A percentile compares a stretch with the other conserved stretches of the same genome.
Evolutionary conservation across 2,329 filamentous ascomycete genomes (phyloP).

Genomic region (Alternaria hordeiaustralica): DNA sequence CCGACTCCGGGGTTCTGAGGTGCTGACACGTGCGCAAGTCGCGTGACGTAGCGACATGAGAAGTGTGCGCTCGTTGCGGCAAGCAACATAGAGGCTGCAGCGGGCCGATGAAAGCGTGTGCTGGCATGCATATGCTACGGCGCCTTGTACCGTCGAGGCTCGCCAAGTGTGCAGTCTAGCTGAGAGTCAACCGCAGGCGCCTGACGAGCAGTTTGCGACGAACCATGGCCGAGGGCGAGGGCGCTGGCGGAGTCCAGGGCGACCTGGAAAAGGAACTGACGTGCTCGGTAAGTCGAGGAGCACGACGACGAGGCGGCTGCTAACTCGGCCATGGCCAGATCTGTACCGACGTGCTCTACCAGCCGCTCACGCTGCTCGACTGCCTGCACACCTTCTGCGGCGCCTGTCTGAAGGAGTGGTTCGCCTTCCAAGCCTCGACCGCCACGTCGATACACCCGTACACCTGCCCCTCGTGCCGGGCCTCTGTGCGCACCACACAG

Average conservation of each 20-base stretch:
- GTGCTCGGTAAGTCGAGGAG: slow-evolving; percentile 76
- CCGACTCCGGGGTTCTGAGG: not conserved
- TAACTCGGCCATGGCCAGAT: slow-evolving; percentile 66
- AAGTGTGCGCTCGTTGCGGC: not conserved
- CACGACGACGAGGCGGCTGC: slow-evolving; percentile 24
- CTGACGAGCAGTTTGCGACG: slow-evolving; percentile 8
- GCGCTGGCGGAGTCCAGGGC: slow-evolving; percentile 54
- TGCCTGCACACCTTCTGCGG: slow-evolving; percentile 97
- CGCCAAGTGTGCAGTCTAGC: slow-evolving; percentile 22
- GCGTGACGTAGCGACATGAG: slow-evolving; percentile 18
- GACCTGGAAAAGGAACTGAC: slow-evolving; percentile 93
- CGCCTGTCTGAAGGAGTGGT: slow-evolving; percentile 96
- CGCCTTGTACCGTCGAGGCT: slow-evolving; percentile 7
- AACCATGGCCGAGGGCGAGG: slow-evolving; percentile 43
- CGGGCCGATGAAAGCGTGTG: not conserved
- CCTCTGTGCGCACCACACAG: slow-evolving; percentile 81
- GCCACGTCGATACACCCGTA: slow-evolving; percentile 66
- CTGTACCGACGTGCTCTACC: slow-evolving; percentile 92
- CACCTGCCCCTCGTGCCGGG: slow-evolving; percentile 93
- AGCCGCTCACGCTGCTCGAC: slow-evolving; percentile 88
- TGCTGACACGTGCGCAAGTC: slow-evolving; percentile 10
- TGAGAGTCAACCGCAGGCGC: slow-evolving; percentile 9
- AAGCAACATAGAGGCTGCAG: not conserved
- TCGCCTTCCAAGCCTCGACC: slow-evolving; percentile 74
- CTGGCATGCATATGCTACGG: slow-evolving; percentile 21